Conservation (phyloP, 805 yeast genomes). For the Barnettozyma sucrosica region DNA sequence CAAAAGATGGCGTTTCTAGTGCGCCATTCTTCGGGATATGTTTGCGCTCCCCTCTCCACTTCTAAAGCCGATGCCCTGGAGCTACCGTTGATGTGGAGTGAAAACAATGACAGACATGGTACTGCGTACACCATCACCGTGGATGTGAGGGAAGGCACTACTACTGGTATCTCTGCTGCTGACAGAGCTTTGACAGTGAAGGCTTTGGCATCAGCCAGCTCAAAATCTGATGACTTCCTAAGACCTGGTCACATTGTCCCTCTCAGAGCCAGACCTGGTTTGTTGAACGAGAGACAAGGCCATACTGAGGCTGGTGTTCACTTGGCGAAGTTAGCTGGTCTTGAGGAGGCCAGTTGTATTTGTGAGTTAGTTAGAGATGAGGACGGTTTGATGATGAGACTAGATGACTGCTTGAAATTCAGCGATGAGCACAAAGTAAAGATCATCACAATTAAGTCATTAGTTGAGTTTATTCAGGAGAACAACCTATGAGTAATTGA, state of each 20-base stretch:
- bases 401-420: slow-evolving; percentile 77
- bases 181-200: slow-evolving; percentile 85
- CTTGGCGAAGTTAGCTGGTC: slow-evolving; percentile 67
- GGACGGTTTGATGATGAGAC: slow-evolving; percentile 94
- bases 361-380: slow-evolving; percentile 91
- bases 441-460: slow-evolving; percentile 71
- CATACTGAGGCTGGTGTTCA: slow-evolving; percentile 98
- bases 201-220: slow-evolving; percentile 54
- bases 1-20: slow-evolving; percentile 93
- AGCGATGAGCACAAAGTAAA: slow-evolving; percentile 56
- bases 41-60: slow-evolving; percentile 82
- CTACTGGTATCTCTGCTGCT: slow-evolving; percentile 94
- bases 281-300: slow-evolving; percentile 77
- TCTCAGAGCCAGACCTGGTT: slow-evolving; percentile 82
- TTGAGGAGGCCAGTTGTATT: slow-evolving; percentile 83
- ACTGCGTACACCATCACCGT: slow-evolving; percentile 95
- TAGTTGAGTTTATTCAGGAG: slow-evolving; percentile 47
- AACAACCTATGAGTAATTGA: slow-evolving; percentile 10
- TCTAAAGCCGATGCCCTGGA: slow-evolving; percentile 75
- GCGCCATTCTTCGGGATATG: slow-evolving; percentile 82
- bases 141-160: slow-evolving; percentile 81
- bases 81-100: slow-evolving; percentile 62
- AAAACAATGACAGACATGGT: slow-evolving; percentile 76
- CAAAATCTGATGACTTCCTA: slow-evolving; percentile 61
- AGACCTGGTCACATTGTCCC: slow-evolving; percentile 96